phyloP scores from a whole-genome alignment of 805 yeast species.

The Monosporozyma solicola region DNA sequence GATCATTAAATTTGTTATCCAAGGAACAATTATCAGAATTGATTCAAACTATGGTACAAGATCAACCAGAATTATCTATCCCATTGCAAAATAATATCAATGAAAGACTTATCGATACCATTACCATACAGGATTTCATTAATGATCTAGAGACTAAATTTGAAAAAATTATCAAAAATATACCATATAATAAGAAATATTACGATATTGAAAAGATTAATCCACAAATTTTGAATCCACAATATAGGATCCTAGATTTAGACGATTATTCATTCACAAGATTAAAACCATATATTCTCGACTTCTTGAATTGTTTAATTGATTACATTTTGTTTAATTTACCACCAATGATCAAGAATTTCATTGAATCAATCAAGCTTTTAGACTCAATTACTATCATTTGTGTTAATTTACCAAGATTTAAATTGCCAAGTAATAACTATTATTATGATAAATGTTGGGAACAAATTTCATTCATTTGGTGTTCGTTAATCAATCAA shows the following conservation, averaged over 20 bases:
- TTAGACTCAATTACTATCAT: constrained; percentile 25
- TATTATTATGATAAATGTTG: constrained; percentile 30
- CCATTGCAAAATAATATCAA: constrained; percentile 1
- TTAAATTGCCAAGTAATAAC: constrained; percentile 27
- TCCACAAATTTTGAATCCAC: background rate
- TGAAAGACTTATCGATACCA: background rate
- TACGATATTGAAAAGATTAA: constrained; percentile 3
- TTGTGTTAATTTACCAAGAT: constrained; percentile 25
- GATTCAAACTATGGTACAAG: constrained; percentile 5
- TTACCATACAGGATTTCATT: constrained; percentile 11
- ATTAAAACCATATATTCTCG: constrained; percentile 24
- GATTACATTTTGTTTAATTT: constrained; percentile 27
- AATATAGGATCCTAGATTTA: constrained; percentile 7
- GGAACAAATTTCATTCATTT: constrained; percentile 28
- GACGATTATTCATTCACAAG: constrained; percentile 32
- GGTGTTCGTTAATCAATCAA: constrained; percentile 26
- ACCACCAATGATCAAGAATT: constrained; percentile 24
- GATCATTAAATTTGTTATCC: constrained; percentile 28
- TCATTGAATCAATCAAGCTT: constrained; percentile 22
- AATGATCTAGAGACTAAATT: constrained; percentile 20
- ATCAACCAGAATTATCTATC: constrained; percentile 22
- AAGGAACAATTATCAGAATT: constrained; percentile 23
- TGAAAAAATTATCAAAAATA: constrained; percentile 15
- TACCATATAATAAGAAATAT: constrained; percentile 25
- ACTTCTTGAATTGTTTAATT: constrained; percentile 27